Evolutionary conservation across 23 red algal genomes (phyloP).

Genomic region (Pyropia haitanensis): DNA sequence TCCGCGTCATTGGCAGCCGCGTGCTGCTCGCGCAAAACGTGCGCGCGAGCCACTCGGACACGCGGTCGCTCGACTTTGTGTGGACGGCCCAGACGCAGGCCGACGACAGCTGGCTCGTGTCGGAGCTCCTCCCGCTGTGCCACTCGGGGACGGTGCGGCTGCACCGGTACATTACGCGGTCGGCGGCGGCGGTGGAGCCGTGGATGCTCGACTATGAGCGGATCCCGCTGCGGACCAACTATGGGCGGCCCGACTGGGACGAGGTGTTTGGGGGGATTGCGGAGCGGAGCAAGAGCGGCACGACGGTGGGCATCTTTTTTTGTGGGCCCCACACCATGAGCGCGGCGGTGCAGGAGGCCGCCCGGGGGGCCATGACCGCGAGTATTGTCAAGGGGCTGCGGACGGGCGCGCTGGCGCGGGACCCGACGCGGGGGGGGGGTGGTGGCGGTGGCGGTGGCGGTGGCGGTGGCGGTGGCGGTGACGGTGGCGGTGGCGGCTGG

Average conservation of each 20-base stretch:
- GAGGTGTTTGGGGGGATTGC: constrained; percentile 52
- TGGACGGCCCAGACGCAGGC: constrained; percentile 50
- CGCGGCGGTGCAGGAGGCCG: constrained; percentile 29
- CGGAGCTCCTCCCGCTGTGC: constrained; percentile 50
- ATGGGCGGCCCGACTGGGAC: constrained; percentile 51
- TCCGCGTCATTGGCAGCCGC: constrained; percentile 52
- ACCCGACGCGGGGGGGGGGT: no score
- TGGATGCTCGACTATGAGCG: constrained; percentile 65
- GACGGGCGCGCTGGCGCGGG: no score
- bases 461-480: no score
- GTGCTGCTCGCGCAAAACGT: constrained; percentile 50
- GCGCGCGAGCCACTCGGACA: constrained; percentile 33
- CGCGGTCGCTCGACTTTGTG: constrained; percentile 59
- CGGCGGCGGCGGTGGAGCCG: constrained; percentile 26
- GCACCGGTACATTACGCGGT: constrained; percentile 59
- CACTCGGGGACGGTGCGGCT: constrained; percentile 51
- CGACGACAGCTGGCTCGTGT: constrained; percentile 58
- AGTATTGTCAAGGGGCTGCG: constrained; percentile 34
- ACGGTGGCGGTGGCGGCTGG: no score
- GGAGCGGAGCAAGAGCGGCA: not conserved
- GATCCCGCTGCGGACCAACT: constrained; percentile 50
- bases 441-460: no score
- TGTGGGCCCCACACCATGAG: constrained; percentile 31
- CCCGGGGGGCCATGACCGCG: constrained; percentile 52
- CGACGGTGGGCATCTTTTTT: constrained; percentile 30